Conservation (phyloP, 805 yeast genomes). For the Peterozyma xylosa region DNA sequence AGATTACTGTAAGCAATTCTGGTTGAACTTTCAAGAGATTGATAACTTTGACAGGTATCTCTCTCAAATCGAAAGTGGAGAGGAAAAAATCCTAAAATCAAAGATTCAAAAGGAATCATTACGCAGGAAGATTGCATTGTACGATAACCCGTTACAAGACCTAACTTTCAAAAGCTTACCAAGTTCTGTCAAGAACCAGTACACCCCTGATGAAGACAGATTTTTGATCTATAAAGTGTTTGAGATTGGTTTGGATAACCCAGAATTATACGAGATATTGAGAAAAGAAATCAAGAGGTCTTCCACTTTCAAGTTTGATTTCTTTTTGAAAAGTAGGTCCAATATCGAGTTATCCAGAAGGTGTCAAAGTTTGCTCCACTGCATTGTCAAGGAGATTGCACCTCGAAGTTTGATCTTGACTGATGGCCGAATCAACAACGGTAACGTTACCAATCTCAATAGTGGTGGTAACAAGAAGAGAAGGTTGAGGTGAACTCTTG, state of each 20-base stretch:
- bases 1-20: conserved; percentile 71
- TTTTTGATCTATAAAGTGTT: conserved; percentile 75
- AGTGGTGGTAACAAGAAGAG: too few relatives aligned
- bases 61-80: conserved; percentile 80
- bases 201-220: conserved; percentile 86
- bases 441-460: too few relatives aligned
- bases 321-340: conserved; percentile 76
- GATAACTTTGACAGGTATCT: conserved; percentile 87
- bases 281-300: conserved; percentile 67
- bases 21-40: conserved; percentile 70
- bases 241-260: conserved; percentile 72
- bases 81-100: conserved; percentile 62
- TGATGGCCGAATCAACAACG: too few relatives aligned
- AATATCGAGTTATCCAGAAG: conserved; percentile 75
- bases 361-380: conserved; percentile 67
- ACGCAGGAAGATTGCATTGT: conserved; percentile 64
- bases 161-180: conserved; percentile 68
- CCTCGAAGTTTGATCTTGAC: background rate
- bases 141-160: conserved; percentile 74
- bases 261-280: conserved; percentile 71
- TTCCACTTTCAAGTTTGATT: conserved; percentile 80
- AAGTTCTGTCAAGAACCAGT: conserved; percentile 57
- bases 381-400: conserved; percentile 56
- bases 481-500: too few relatives aligned
- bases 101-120: conserved; percentile 73